Percentiles rank a stretch among this genome's conserved stretches.
phyloP scores from a whole-genome alignment of 2,329 filamentous ascomycete species.

The Fusarium newnesense region DNA sequence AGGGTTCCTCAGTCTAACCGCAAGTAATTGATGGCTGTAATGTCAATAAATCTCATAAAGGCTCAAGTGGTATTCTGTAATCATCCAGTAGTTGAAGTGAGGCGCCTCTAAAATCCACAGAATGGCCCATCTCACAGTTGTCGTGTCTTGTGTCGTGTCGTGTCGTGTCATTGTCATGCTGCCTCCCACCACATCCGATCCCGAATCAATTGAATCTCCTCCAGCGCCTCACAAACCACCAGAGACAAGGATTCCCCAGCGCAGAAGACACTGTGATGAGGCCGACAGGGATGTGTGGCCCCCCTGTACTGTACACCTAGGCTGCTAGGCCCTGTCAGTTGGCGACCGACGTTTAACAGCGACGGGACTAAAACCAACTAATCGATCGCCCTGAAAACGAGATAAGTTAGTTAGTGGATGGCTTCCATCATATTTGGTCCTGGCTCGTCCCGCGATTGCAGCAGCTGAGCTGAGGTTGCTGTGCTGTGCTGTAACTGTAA shows the following conservation, averaged over 20 bases:
- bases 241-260: slow-evolving; percentile 46
- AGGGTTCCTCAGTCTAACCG: slow-evolving; percentile 1
- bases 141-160: not conserved
- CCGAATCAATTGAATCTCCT: not conserved
- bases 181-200: slow-evolving; percentile 7
- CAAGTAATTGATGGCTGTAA: not conserved
- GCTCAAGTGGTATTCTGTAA: not conserved
- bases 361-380: slow-evolving; percentile 8
- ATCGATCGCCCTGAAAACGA: slow-evolving; percentile 28
- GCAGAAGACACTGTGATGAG: slow-evolving; percentile 11
- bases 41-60: not conserved
- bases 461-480: slow-evolving; percentile 1
- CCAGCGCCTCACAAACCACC: slow-evolving; percentile 27
- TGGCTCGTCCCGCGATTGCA: not conserved
- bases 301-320: not conserved
- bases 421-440: slow-evolving; percentile 6
- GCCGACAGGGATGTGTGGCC: not conserved
- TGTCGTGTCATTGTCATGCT: slow-evolving; percentile 31
- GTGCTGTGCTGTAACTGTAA: not conserved
- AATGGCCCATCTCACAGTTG: slow-evolving; percentile 8
- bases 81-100: slow-evolving; percentile 30
- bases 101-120: slow-evolving; percentile 22
- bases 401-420: not conserved
- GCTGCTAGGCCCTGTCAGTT: slow-evolving; percentile 12
- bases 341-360: slow-evolving; percentile 3